Evolutionary conservation across 768 basidiomycete genomes (phyloP), one percentile per base, ranked within the genome.

Genomic region (Kwoniella bestiolae): DNA sequence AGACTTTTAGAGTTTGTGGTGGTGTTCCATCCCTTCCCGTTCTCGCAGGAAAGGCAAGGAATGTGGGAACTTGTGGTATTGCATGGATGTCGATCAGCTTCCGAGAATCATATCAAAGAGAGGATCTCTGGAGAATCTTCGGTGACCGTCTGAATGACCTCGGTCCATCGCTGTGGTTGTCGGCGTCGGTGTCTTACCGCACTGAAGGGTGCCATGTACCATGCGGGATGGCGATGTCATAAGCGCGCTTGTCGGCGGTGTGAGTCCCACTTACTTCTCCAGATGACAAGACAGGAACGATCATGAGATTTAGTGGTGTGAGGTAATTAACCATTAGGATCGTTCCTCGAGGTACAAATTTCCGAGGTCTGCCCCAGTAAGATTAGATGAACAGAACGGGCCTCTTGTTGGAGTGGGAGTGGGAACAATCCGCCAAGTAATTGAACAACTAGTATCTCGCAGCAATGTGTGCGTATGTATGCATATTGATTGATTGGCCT

Each of bases 61-160:
- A n/a, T n/a, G n/a, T n/a, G n/a, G n/a, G n/a, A n/a, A n/a, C n/a
- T n/a, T n/a, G n/a, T n/a, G n/a, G n/a, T n/a, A n/a, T n/a, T n/a
- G n/a, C n/a, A n/a, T n/a, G n/a, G 25, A 28, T 51, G 12, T 9
- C n/a, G 49, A 51, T 51, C 49, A 51, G 49, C 49, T 51, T 51
- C 49, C 49, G 49, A 51, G 49, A 41, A 41, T 41, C 8, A 41
- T 8, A 8, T 41, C 38, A 8, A 18, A 8, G 18, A 41, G 18
- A 8, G 8, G 18, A 41, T 8, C 8, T 41, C 38, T 18, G 38
- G 18, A 41, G 18, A 51, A 18, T 4, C 29, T 51, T 47, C 23
- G n/a, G n/a, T 5, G 11, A 47, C 46, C 23, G 6, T 47, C 11
- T 47, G 23, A 51, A 28, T 26, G 23, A 47, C 45, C 45, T 21